These are phyloP conservation scores for Alternaria rosae DNA, from an alignment of 2,329 filamentous ascomycete species.

Conservation along the genomic window DNA sequence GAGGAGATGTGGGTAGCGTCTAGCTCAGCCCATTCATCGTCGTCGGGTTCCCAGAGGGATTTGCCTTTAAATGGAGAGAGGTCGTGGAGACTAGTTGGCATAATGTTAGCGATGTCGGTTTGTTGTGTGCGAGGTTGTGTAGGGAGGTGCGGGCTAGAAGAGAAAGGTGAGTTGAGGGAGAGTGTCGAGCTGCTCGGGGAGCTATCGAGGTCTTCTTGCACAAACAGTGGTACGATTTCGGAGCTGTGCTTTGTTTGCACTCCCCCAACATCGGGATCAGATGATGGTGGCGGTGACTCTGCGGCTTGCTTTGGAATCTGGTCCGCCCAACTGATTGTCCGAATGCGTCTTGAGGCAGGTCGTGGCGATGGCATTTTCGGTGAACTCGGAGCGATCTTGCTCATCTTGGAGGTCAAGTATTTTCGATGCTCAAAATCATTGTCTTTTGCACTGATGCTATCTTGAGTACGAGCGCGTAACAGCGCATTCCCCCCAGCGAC, in stretches of 20 bases:
- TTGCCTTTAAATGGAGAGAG: background rate
- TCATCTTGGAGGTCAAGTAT: background rate
- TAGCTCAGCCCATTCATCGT: constrained; percentile 17
- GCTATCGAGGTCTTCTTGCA: background rate
- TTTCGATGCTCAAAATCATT: background rate
- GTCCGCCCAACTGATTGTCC: background rate
- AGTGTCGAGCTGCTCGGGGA: background rate
- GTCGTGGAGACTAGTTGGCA: background rate
- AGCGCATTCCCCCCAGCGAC: background rate
- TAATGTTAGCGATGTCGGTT: background rate
- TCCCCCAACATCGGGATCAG: background rate
- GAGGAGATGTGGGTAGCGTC: constrained; percentile 5
- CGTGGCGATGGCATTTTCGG: background rate
- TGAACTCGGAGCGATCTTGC: background rate
- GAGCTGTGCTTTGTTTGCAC: background rate
- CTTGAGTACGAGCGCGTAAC: background rate
- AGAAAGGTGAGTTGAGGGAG: background rate
- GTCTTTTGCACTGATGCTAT: background rate
- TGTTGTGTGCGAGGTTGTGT: background rate
- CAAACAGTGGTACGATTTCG: background rate
- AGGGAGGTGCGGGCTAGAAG: background rate
- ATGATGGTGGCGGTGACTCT: background rate
- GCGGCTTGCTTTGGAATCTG: background rate
- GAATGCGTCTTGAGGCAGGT: background rate
- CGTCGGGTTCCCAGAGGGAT: constrained; percentile 19